These are phyloP conservation scores for Fusarium udum DNA, from an alignment of 2,329 filamentous ascomycete genomes.

Conservation along the genomic window DNA sequence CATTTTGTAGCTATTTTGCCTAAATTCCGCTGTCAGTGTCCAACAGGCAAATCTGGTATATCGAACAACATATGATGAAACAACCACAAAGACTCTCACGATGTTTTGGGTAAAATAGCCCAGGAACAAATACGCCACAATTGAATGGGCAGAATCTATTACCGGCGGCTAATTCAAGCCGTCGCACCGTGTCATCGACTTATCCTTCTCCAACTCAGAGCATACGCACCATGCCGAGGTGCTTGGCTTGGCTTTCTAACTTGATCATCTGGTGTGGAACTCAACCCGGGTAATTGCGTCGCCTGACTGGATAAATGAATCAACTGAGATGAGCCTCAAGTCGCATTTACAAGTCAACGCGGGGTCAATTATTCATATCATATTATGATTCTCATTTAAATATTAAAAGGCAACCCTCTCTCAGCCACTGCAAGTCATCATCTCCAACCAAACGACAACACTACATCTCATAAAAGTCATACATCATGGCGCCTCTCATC, in stretches of 20 bases:
- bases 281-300: conserved; percentile 35
- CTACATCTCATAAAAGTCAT: not conserved
- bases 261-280: conserved; percentile 23
- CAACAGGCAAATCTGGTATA: not conserved
- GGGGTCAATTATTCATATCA: conserved; percentile 29
- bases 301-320: conserved; percentile 39
- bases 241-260: conserved; percentile 1
- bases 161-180: conserved; percentile 27
- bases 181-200: conserved; percentile 21
- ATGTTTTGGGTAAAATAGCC: not conserved
- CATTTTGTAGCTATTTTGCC: conserved; percentile 16
- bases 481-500: conserved; percentile 67
- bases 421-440: not conserved
- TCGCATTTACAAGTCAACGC: conserved; percentile 19
- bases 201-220: conserved; percentile 1
- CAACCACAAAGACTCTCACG: not conserved
- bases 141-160: not conserved
- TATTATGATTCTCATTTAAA: not conserved
- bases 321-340: conserved; percentile 20
- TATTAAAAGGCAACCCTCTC: conserved; percentile 5
- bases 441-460: not conserved
- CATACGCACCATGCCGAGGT: not conserved
- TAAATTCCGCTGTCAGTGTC: conserved; percentile 7
- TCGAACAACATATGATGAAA: conserved; percentile 9
- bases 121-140: not conserved